Conservation (phyloP, 192 early-diverging fungal species). For the Chytriomyces sp. region DNA sequence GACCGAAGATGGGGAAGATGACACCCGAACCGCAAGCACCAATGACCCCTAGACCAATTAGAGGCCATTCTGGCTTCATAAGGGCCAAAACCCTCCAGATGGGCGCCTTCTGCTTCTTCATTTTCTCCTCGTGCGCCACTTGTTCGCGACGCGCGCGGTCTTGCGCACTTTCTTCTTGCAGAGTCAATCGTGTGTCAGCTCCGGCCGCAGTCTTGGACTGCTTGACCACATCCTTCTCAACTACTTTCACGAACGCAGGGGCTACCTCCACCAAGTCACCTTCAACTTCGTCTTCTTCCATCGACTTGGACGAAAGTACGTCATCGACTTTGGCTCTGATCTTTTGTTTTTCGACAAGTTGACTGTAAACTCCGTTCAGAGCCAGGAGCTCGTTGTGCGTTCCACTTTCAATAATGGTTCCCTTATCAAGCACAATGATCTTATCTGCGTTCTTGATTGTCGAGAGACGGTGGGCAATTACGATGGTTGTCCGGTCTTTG, state of each 20-base stretch:
- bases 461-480: constrained; percentile 89
- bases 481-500: constrained; percentile 78
- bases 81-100: constrained; percentile 50
- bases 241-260: neutral
- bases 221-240: constrained; percentile 4
- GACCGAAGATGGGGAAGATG: constrained; percentile 24
- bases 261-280: neutral
- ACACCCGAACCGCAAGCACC: constrained; percentile 22
- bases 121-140: neutral
- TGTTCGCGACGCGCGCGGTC: neutral
- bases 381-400: constrained; percentile 77
- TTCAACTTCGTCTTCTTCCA: neutral
- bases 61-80: constrained; percentile 56
- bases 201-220: neutral
- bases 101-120: constrained; percentile 50
- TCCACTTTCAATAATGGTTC: constrained; percentile 69
- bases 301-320: neutral
- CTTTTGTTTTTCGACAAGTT: constrained; percentile 72
- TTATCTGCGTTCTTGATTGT: constrained; percentile 83
- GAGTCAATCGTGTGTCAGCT: constrained; percentile 12
- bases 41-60: constrained; percentile 28
- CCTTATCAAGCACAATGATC: constrained; percentile 65
- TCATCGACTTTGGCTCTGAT: constrained; percentile 36
- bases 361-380: constrained; percentile 58
- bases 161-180: neutral